Evolutionary conservation across 129 eudicot species (phyloP).

Genomic region (Ambrosia artemisiifolia): DNA sequence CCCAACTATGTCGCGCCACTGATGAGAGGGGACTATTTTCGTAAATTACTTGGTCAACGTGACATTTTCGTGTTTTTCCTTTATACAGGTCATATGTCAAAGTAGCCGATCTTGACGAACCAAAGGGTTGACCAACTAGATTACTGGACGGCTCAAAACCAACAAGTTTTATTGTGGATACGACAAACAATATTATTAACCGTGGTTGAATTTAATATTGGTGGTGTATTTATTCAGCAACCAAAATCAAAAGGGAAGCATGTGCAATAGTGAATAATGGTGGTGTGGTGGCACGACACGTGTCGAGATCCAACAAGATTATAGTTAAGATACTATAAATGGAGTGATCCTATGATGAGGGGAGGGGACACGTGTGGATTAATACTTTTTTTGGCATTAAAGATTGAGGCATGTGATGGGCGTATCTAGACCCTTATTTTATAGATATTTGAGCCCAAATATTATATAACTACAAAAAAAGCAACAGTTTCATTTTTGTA

Average conservation of each 20-base stretch:
- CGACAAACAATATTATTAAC: background rate
- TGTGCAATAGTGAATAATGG: background rate
- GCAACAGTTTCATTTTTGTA: background rate
- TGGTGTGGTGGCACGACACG: conserved; percentile 8
- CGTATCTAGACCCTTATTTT: background rate
- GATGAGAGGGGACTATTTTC: no score
- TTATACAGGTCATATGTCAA: background rate
- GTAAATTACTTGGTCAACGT: no score
- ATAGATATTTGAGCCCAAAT: background rate
- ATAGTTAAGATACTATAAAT: background rate
- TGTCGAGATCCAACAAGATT: background rate
- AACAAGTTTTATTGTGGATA: background rate
- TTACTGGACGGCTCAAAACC: background rate
- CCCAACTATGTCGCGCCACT: no score
- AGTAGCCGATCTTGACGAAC: background rate
- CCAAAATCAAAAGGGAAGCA: background rate
- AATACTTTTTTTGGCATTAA: background rate
- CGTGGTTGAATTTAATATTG: background rate
- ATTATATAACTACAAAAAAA: background rate
- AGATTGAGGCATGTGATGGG: background rate
- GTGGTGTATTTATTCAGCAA: background rate
- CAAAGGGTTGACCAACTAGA: background rate
- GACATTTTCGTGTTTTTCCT: no score
- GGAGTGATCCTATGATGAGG: background rate
- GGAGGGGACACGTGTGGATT: background rate